Evolutionary conservation across 2,329 filamentous ascomycete genomes (phyloP), one percentile per base, ranked within the genome.

Genomic region (Gnomoniopsis sp.): DNA sequence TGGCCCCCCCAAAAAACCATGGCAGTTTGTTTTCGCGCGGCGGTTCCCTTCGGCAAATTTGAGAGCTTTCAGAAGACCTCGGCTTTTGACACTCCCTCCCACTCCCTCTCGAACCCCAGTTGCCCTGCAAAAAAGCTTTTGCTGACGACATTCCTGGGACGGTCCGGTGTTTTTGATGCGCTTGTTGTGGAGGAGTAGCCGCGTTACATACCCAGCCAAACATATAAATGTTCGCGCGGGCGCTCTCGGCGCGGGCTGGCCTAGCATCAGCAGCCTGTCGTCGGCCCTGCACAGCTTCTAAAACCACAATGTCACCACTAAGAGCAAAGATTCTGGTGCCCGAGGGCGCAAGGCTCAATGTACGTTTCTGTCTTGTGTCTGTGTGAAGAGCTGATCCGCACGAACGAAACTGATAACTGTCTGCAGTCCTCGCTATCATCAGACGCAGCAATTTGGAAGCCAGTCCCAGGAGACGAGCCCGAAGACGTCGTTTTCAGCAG

Each of bases 401-500:
- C 62, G 51, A 62, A 53, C 22, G 43, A 61, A 38, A n/a, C 36
- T 49, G 0, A 66, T 65, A 10, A 7, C 43, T 58, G 47, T 38
- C 19, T 49, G 12, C 17, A 47, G 48, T 41, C 57, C 43, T 54
- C 57, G 0, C 21, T 59, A 43, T 59, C 50, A 4, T 58, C 49
- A 17, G 41, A 51, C 3, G 46, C 49, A 50, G 4, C 17, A n/a
- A 57, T 59, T 22, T 62, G 53, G 52, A 84, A 80, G 69, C 82
- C 88, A 66, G 78, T 83, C 55, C 79, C 82, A 23, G 83, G 77
- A 59, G 91, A 97, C 74, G 87, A 92, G 55, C 80, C 88, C 63
- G 88, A 96, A 71, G 95, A 99, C 84, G 95, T 99, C 65, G 80
- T 96, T 61, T 99, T 99, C 82, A 87, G 86, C 74, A 91, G 86